Evolutionary conservation across 495 filamentous ascomycete genomes (phyloP).

Genomic region (Xylaria nigripes): DNA sequence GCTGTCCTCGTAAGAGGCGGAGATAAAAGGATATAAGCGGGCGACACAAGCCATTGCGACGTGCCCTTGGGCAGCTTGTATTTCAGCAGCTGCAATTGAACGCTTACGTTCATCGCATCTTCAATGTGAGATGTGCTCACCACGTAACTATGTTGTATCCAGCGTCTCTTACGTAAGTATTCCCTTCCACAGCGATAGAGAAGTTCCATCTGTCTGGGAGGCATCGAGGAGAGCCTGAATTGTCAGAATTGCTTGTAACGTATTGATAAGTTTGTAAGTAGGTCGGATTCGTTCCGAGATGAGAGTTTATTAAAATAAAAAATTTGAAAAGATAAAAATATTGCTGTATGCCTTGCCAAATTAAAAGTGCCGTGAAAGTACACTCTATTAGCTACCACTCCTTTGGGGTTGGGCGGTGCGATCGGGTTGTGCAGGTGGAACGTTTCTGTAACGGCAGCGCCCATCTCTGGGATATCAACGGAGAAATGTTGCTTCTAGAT

Average conservation of each 20-base stretch:
- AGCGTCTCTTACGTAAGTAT: background rate
- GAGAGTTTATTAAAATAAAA: too few relatives aligned
- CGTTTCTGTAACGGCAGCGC: slow-evolving; percentile 20
- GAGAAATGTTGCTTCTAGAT: slow-evolving; percentile 8
- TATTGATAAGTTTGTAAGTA: slow-evolving; percentile 18
- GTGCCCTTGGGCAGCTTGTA: slow-evolving; percentile 19
- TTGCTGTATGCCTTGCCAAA: background rate
- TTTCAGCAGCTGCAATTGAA: background rate
- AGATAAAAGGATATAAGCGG: slow-evolving; percentile 15
- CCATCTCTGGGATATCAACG: slow-evolving; percentile 15
- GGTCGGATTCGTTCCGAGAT: background rate
- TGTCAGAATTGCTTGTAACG: slow-evolving; percentile 16
- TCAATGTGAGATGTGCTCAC: background rate
- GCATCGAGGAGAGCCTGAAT: slow-evolving; percentile 16
- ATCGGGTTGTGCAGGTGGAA: slow-evolving; percentile 24
- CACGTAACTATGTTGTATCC: background rate
- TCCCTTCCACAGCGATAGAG: slow-evolving; percentile 1
- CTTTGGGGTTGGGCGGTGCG: slow-evolving; percentile 18
- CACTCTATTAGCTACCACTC: slow-evolving; percentile 12
- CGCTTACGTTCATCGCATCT: background rate
- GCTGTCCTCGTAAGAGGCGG: slow-evolving; percentile 5
- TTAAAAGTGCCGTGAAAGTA: background rate
- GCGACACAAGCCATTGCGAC: slow-evolving; percentile 18
- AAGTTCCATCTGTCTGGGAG: slow-evolving; percentile 17
- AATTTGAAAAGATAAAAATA: background rate